Percentiles rank a stretch among this genome's conserved stretches.
Evolutionary conservation across 305 asterid genomes (phyloP).

Genomic region (Fraxinus floribunda): DNA sequence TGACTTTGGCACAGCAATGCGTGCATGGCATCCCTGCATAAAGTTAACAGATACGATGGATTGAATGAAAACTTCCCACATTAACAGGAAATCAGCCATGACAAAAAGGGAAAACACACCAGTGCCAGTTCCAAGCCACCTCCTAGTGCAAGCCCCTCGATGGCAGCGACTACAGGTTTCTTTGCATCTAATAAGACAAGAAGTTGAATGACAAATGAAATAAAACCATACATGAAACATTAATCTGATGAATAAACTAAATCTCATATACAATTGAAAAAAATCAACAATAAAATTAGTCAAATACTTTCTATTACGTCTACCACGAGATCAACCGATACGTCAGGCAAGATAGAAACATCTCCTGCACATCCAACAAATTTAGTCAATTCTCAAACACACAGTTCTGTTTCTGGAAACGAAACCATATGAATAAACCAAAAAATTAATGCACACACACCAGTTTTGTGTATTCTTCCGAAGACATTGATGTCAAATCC

Average conservation of each 20-base stretch:
- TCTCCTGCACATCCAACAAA: constrained; percentile 62
- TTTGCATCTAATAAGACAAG: constrained; percentile 50
- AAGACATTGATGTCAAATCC: constrained; percentile 10
- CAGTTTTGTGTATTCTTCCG: constrained; percentile 28
- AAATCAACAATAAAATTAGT: constrained; percentile 8
- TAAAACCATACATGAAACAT: background rate
- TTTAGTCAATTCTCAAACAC: constrained; percentile 19
- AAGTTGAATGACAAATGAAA: background rate
- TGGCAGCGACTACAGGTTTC: constrained; percentile 92
- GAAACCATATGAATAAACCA: constrained; percentile 1
- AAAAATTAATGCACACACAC: constrained; percentile 31
- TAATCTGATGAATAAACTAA: background rate
- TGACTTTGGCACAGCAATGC: constrained; percentile 76
- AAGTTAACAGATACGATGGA: constrained; percentile 17
- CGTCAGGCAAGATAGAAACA: constrained; percentile 55
- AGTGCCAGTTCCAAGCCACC: constrained; percentile 93
- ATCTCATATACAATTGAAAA: background rate
- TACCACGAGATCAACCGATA: constrained; percentile 50
- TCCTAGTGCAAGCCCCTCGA: constrained; percentile 96
- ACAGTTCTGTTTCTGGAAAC: constrained; percentile 5
- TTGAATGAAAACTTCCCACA: background rate
- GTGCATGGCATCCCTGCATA: constrained; percentile 88
- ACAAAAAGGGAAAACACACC: constrained; percentile 47
- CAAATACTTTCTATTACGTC: constrained; percentile 66
- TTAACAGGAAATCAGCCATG: constrained; percentile 10